Percentiles rank a stretch among this genome's conserved stretches.
Evolutionary conservation across 1,284 basidiomycete genomes (phyloP).

Genomic region (Cryptococcus sp.): DNA sequence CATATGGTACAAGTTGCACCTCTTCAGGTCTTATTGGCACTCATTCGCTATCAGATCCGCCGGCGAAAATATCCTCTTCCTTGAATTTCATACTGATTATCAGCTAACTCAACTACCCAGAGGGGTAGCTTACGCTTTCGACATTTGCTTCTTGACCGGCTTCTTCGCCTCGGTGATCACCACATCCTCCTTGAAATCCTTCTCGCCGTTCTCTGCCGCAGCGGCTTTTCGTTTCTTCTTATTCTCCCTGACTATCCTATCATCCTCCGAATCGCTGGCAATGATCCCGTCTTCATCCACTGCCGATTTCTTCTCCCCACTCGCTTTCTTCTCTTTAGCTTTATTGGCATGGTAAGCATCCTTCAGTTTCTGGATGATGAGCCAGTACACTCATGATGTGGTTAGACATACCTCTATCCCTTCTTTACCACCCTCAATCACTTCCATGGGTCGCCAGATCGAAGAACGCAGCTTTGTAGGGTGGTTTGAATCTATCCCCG

Average conservation of each 20-base stretch:
- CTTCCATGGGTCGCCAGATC: constrained; percentile 29
- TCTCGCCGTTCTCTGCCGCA: background rate
- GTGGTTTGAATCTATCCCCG: constrained; percentile 46
- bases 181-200: background rate
- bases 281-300: constrained; percentile 6
- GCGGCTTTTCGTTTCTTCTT: background rate
- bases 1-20: too few species aligned
- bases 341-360: constrained; percentile 8
- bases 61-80: constrained; percentile 25
- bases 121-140: constrained; percentile 13
- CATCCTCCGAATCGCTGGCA: constrained; percentile 6
- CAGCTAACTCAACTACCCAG: background rate
- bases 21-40: background rate
- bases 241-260: background rate
- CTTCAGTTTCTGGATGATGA: constrained; percentile 10
- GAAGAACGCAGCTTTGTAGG: constrained; percentile 34
- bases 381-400: too few species aligned
- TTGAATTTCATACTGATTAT: constrained; percentile 12
- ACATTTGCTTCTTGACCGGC: constrained; percentile 9
- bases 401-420: constrained; percentile 18
- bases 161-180: background rate
- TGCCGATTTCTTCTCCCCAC: background rate
- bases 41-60: constrained; percentile 8
- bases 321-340: too few species aligned
- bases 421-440: constrained; percentile 17